phyloP scores from a whole-genome alignment of 192 early-diverging fungal genomes.

The Coemansia guatemalensis region DNA sequence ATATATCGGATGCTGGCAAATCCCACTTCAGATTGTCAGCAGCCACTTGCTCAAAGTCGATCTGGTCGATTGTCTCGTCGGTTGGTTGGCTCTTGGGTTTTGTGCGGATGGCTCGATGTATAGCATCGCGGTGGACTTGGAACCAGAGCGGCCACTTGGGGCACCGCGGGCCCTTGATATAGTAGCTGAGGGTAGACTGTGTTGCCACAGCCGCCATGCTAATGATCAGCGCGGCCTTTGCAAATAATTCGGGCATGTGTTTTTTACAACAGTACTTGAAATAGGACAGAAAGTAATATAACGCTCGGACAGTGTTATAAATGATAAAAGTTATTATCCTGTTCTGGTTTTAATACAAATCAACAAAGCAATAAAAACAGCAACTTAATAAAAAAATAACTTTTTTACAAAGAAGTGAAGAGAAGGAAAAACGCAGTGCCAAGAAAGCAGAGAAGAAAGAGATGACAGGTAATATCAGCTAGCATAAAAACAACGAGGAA shows the following conservation, averaged over 20 bases:
- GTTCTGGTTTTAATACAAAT: background rate
- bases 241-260: constrained; percentile 23
- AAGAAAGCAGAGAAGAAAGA: background rate
- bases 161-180: constrained; percentile 35
- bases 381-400: background rate
- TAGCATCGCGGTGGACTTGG: constrained; percentile 38
- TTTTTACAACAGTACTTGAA: background rate
- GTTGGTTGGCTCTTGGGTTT: background rate
- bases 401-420: background rate
- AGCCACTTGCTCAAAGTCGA: constrained; percentile 32
- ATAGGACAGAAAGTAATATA: background rate
- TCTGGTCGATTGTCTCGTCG: constrained; percentile 37
- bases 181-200: constrained; percentile 40
- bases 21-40: constrained; percentile 17
- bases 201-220: constrained; percentile 15
- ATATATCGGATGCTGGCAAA: constrained; percentile 15
- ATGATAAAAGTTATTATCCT: background rate
- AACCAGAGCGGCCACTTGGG: constrained; percentile 41
- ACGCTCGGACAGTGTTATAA: background rate
- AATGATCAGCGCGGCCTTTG: constrained; percentile 12
- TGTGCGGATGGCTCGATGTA: constrained; percentile 12
- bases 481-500: too few species aligned
- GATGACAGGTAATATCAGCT: background rate
- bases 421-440: background rate
- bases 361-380: background rate